Conservation (phyloP, 2,329 filamentous ascomycete genomes). For the Fusarium aywerte region DNA sequence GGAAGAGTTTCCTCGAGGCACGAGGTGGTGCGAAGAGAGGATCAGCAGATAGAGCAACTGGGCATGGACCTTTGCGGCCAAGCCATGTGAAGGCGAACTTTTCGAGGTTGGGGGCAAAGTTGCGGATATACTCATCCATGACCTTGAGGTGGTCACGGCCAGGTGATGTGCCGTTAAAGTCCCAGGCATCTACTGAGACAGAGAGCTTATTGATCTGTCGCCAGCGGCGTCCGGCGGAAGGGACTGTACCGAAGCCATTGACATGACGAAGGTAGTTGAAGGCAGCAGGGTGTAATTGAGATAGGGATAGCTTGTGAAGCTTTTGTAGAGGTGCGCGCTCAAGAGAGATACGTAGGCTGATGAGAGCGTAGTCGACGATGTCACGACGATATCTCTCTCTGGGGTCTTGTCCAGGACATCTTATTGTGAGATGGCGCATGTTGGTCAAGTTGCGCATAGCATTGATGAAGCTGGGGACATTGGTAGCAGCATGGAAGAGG, state of each 20-base stretch:
- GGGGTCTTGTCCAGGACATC: constrained; percentile 77
- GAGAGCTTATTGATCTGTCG: constrained; percentile 78
- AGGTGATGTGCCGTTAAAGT: constrained; percentile 68
- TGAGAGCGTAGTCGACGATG: constrained; percentile 88
- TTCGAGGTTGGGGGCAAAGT: constrained; percentile 72
- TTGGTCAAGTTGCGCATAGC: constrained; percentile 76
- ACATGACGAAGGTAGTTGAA: constrained; percentile 81
- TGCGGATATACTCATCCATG: constrained; percentile 81
- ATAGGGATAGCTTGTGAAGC: constrained; percentile 76
- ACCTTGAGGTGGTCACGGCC: constrained; percentile 79
- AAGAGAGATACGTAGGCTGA: constrained; percentile 84
- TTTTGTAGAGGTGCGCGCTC: constrained; percentile 75
- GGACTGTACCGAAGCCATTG: constrained; percentile 78
- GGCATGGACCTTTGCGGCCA: constrained; percentile 78
- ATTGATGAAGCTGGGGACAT: constrained; percentile 84
- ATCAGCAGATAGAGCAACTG: constrained; percentile 75
- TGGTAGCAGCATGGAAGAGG: constrained; percentile 88
- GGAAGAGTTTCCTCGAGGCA: constrained; percentile 67
- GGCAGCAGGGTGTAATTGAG: constrained; percentile 77
- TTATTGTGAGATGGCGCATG: constrained; percentile 78
- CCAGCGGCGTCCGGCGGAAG: constrained; percentile 79
- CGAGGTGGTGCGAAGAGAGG: constrained; percentile 71
- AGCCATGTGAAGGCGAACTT: constrained; percentile 83
- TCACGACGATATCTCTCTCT: constrained; percentile 77
- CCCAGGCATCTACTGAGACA: constrained; percentile 78